Conservation (phyloP, 139 green algal genomes). For the Coelastrella sp. region DNA sequence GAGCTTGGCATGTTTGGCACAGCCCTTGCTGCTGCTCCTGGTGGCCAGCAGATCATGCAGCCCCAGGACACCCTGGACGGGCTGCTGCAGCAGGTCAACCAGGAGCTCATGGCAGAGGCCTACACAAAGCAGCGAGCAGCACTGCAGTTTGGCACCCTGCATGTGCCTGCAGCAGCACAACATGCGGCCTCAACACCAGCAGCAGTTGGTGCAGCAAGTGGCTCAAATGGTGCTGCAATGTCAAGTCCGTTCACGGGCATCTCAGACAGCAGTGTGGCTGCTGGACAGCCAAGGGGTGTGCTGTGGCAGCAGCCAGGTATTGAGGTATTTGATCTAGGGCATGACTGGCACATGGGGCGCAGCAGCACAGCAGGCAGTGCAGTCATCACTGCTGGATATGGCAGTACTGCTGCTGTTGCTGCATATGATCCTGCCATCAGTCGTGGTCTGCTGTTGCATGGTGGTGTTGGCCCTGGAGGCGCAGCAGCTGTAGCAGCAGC, state of each 20-base stretch:
- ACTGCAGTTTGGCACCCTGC: constrained; percentile 19
- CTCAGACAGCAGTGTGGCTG: background rate
- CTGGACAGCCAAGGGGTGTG: background rate
- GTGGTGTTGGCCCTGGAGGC: background rate
- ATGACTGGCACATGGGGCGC: background rate
- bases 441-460: background rate
- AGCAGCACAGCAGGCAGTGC: background rate
- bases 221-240: background rate
- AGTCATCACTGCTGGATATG: background rate
- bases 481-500: constrained; percentile 13
- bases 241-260: background rate
- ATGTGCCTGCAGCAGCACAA: background rate
- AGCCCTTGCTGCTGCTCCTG: background rate
- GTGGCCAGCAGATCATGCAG: background rate
- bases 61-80: constrained; percentile 11
- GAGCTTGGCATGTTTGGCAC: background rate
- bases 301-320: background rate
- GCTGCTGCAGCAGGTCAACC: constrained; percentile 17
- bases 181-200: background rate
- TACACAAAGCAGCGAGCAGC: background rate
- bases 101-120: constrained; percentile 13
- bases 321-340: background rate
- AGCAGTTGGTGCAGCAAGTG: background rate
- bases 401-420: background rate
- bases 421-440: background rate